phyloP scores from a whole-genome alignment of 2,329 filamentous ascomycete species.

The Pseudogymnoascus sp. region DNA sequence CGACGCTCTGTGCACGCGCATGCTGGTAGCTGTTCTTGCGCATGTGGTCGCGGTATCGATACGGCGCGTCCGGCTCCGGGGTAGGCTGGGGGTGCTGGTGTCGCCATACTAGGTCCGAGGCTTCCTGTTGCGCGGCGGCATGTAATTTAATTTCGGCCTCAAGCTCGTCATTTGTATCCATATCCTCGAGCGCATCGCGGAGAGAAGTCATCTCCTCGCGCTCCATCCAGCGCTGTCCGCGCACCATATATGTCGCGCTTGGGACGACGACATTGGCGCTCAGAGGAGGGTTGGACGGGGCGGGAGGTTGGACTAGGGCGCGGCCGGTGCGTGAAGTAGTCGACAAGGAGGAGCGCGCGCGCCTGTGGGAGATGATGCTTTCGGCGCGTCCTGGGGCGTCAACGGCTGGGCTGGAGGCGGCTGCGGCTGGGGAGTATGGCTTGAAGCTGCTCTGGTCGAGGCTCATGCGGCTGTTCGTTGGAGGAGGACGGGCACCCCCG shows the following conservation, averaged over 20 bases:
- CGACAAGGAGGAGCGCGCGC: constrained; percentile 24
- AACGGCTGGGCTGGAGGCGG: constrained; percentile 7
- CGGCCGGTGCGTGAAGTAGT: constrained; percentile 25
- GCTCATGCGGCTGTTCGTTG: constrained; percentile 24
- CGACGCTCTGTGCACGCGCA: constrained; percentile 53
- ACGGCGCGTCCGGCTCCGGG: constrained; percentile 48
- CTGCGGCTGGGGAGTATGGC: neutral
- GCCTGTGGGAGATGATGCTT: constrained; percentile 24
- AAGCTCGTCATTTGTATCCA: constrained; percentile 40
- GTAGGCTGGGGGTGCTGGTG: constrained; percentile 55
- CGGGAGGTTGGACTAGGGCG: constrained; percentile 16
- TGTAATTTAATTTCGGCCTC: constrained; percentile 58
- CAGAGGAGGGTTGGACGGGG: constrained; percentile 30
- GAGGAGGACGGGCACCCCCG: constrained; percentile 60
- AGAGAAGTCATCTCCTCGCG: constrained; percentile 67
- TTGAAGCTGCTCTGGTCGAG: neutral
- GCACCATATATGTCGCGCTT: constrained; percentile 63
- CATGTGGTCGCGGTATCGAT: constrained; percentile 60
- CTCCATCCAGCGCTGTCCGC: constrained; percentile 70
- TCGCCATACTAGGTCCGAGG: constrained; percentile 69
- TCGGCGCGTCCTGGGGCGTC: constrained; percentile 20
- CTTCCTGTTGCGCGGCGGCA: constrained; percentile 65
- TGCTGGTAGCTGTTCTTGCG: constrained; percentile 64
- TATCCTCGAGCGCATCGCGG: constrained; percentile 63
- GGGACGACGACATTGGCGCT: constrained; percentile 55